Conservation (phyloP, 2,329 filamentous ascomycete species). For the Nemania abortiva region DNA sequence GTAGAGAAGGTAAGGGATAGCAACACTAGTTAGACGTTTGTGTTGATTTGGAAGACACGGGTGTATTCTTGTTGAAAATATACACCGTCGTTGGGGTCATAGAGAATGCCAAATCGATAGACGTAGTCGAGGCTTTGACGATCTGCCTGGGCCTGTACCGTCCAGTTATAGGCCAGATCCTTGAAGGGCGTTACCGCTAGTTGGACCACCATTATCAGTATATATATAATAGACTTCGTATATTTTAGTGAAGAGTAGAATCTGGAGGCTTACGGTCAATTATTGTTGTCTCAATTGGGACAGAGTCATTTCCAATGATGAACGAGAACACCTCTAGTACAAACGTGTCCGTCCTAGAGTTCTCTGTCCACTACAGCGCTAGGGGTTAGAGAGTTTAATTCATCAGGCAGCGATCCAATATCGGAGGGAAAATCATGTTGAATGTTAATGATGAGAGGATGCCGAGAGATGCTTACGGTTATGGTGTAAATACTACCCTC, state of each 20-base stretch:
- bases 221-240: background rate
- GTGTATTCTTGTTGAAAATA: conserved; percentile 7
- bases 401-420: background rate
- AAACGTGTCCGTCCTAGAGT: conserved; percentile 1
- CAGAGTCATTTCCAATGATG: background rate
- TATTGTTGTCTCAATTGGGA: conserved; percentile 1
- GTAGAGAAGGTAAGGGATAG: background rate
- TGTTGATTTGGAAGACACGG: conserved; percentile 8
- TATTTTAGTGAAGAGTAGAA: background rate
- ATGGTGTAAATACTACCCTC: conserved; percentile 1
- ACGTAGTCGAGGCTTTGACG: conserved; percentile 4
- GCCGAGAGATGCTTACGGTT: background rate
- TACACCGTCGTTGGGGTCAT: background rate
- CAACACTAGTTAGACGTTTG: background rate
- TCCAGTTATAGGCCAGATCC: conserved; percentile 10
- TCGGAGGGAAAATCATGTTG: background rate
- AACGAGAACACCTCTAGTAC: conserved; percentile 13
- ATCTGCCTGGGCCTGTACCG: background rate
- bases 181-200: background rate
- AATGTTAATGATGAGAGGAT: too few species aligned
- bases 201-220: background rate
- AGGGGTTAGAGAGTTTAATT: background rate
- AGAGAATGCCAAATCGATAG: conserved; percentile 5
- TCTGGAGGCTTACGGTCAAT: background rate
- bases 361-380: background rate